Base-by-base conservation (phyloP, 345 rosid genomes). In the Isatis tinctoria region DNA sequence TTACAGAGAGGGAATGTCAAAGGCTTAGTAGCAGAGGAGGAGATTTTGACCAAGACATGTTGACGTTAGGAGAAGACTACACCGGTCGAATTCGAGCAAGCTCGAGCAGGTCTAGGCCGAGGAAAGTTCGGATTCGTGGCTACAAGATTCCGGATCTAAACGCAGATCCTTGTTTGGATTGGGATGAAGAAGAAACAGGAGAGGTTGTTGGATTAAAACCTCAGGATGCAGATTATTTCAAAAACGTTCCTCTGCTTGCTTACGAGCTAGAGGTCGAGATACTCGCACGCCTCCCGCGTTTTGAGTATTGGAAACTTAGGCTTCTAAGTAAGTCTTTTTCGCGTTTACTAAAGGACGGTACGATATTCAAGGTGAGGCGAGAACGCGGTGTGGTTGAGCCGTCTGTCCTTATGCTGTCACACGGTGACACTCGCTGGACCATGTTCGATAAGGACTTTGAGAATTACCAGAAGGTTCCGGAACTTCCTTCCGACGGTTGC, bases 161-260 rank as follows among this genome's bases (percentile, higher is more conserved):
- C 48, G 13, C 13, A 40, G 75, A 79, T 11, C 74, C 74, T 14
- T 62, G 70, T 72, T 67, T 63, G 20, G 82, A 74, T 26, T 24
- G 28, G 26, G 78, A 74, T 11, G 78, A 0, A 2, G 78, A 77
- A 77, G 76, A 54, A 11, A 43, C 61, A 54, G 37, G 7, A 49
- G 70, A 62, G 62, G 62, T 37, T 6, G 45, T 48, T 9, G 80
- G 62, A 64, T 76, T 73, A 4, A 69, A 76, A 89, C 84, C 92
- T 83, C 90, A 93, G 92, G 98, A 89, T 93, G 96, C 97, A 91
- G 98, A 93, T 93, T 93, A 90, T 75, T 58, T 48, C 45, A 65
- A 61, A 22, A 72, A 76, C 63, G 56, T 81, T 74, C 87, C 90
- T 53, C 79, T 85, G 20, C 97, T 93, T 43, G 75, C 85, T 63